These are phyloP conservation scores for Aspergillus pseudonomiae DNA, from an alignment of 2,329 filamentous ascomycete species.

Conservation along the genomic window DNA sequence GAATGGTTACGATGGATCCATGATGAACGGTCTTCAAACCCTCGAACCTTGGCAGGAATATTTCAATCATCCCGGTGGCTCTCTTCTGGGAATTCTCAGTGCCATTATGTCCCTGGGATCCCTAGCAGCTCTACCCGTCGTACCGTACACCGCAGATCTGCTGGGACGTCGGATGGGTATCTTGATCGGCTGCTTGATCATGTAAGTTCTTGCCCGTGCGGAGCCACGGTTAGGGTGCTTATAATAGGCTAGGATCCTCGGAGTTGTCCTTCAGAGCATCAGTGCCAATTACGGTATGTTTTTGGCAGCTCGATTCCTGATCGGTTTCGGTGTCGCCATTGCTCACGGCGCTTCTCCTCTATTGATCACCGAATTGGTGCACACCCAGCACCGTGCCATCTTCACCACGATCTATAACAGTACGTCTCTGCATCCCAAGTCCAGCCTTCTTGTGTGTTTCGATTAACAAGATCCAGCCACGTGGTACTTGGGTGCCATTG, in stretches of 20 bases:
- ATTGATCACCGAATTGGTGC: constrained; percentile 33
- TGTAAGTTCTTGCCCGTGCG: constrained; percentile 3
- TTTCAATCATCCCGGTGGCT: constrained; percentile 33
- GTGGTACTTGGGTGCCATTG: constrained; percentile 53
- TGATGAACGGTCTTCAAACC: constrained; percentile 55
- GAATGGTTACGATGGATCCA: constrained; percentile 54
- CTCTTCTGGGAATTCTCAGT: constrained; percentile 49
- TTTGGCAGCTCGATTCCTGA: constrained; percentile 31
- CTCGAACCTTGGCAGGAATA: constrained; percentile 48
- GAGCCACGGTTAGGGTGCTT: neutral
- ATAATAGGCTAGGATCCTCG: constrained; percentile 22
- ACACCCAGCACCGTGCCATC: constrained; percentile 33
- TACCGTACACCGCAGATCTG: constrained; percentile 53
- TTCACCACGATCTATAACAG: constrained; percentile 30
- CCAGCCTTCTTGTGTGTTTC: neutral
- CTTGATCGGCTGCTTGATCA: constrained; percentile 41
- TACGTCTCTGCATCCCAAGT: constrained; percentile 8
- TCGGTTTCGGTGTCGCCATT: constrained; percentile 34
- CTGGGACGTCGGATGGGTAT: constrained; percentile 52
- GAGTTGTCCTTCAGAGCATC: constrained; percentile 33
- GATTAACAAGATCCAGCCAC: constrained; percentile 31
- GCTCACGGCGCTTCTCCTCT: constrained; percentile 31
- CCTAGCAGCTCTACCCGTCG: constrained; percentile 51
- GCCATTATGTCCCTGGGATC: constrained; percentile 55
- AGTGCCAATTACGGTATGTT: constrained; percentile 33